phyloP scores from a whole-genome alignment of 1,284 basidiomycete genomes.

The Marasmius sp. region DNA sequence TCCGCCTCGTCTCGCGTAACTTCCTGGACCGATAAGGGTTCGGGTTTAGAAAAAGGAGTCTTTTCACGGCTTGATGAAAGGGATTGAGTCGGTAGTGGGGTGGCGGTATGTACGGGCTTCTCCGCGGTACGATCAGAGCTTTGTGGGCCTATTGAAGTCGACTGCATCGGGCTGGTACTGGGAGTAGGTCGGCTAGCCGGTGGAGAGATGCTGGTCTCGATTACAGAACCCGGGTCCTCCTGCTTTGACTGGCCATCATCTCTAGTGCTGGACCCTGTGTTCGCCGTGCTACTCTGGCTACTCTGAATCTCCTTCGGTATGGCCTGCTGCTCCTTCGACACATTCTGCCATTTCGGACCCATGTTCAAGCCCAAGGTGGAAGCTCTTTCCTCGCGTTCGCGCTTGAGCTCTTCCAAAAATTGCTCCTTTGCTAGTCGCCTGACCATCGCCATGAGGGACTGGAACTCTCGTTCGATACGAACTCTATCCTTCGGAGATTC shows the following conservation, averaged over 20 bases:
- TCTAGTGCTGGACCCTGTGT: background rate
- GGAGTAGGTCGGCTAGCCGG: background rate
- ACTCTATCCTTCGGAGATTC: constrained; percentile 1
- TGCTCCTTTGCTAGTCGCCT: constrained; percentile 28
- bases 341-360: constrained; percentile 14
- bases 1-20: background rate
- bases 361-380: constrained; percentile 20
- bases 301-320: constrained; percentile 29
- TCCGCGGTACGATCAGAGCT: background rate
- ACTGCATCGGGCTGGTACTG: background rate
- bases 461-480: constrained; percentile 2
- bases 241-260: background rate
- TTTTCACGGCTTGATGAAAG: background rate
- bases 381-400: constrained; percentile 28
- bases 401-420: constrained; percentile 24
- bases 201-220: too few relatives aligned
- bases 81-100: background rate
- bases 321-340: constrained; percentile 28
- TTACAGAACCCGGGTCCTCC: background rate
- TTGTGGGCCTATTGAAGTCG: background rate
- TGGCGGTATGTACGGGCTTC: background rate
- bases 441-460: constrained; percentile 14
- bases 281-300: constrained; percentile 7
- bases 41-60: background rate
- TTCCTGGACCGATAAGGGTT: background rate